Evolutionary conservation across 176 grass and related monocot species (phyloP).

Genomic region (Triticum aestivum): DNA sequence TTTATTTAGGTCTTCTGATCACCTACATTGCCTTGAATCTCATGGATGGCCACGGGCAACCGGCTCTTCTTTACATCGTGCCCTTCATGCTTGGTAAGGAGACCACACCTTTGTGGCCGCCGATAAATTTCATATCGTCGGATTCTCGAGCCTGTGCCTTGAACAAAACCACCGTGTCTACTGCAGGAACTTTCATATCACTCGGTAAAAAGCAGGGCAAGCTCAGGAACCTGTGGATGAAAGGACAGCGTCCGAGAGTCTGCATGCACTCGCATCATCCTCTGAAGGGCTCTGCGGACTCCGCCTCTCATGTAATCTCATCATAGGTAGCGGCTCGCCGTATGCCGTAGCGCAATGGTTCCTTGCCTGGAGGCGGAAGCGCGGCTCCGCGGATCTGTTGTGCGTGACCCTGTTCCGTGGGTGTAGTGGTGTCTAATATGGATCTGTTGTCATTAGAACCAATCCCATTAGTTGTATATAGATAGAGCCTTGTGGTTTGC

Average conservation of each 20-base stretch:
- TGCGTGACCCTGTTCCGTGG: background rate
- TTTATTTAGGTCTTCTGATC: constrained; percentile 66
- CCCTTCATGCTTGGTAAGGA: constrained; percentile 88
- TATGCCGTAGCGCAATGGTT: background rate
- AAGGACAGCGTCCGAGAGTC: constrained; percentile 74
- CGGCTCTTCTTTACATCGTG: constrained; percentile 94
- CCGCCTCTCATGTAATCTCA: background rate
- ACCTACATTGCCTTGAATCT: constrained; percentile 94
- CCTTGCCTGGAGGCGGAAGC: background rate
- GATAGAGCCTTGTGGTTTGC: background rate
- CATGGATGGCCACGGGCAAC: constrained; percentile 96
- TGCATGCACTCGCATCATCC: constrained; percentile 50
- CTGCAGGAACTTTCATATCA: constrained; percentile 73
- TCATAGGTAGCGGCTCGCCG: background rate
- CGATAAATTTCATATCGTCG: background rate
- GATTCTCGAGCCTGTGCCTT: background rate
- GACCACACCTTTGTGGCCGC: background rate
- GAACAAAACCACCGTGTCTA: background rate
- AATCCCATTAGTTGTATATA: background rate
- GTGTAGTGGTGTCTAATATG: background rate
- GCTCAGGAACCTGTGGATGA: constrained; percentile 79
- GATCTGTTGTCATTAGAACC: background rate
- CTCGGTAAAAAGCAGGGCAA: constrained; percentile 75
- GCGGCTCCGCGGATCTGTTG: background rate
- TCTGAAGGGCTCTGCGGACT: background rate